Evolutionary conservation across 1,139 yeast species (phyloP).

Genomic region (Hansenula sp.): DNA sequence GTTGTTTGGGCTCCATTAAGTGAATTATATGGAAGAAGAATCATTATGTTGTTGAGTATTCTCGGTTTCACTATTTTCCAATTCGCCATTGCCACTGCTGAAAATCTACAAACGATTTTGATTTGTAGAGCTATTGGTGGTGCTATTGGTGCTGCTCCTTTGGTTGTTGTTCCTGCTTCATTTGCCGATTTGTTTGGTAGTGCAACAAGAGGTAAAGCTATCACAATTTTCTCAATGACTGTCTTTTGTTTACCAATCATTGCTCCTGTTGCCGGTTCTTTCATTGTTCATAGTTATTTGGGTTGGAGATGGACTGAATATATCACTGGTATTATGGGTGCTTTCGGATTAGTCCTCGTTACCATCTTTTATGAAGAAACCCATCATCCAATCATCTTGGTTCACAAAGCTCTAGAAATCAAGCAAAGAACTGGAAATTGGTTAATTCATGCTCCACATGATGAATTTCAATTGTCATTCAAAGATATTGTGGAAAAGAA

Average conservation of each 20-base stretch:
- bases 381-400: slow-evolving; percentile 55
- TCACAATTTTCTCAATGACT: slow-evolving; percentile 59
- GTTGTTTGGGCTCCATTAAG: slow-evolving; percentile 78
- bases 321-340: slow-evolving; percentile 59
- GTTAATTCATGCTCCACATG: slow-evolving; percentile 86
- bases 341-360: slow-evolving; percentile 36
- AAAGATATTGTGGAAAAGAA: slow-evolving; percentile 68
- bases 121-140: slow-evolving; percentile 77
- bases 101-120: slow-evolving; percentile 69
- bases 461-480: slow-evolving; percentile 58
- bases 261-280: slow-evolving; percentile 73
- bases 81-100: slow-evolving; percentile 70
- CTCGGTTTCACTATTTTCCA: slow-evolving; percentile 57
- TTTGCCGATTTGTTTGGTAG: slow-evolving; percentile 73
- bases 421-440: slow-evolving; percentile 61
- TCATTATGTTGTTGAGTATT: slow-evolving; percentile 49
- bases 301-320: slow-evolving; percentile 82
- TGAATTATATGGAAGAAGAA: slow-evolving; percentile 68
- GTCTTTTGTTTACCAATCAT: slow-evolving; percentile 74
- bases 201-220: slow-evolving; percentile 61
- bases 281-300: slow-evolving; percentile 47
- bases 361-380: slow-evolving; percentile 56
- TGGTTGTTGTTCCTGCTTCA: slow-evolving; percentile 81
- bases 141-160: slow-evolving; percentile 71
- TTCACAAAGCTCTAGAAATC: slow-evolving; percentile 56